phyloP scores from a whole-genome alignment of 805 yeast species.

The Cyberlindnera petersonii region DNA sequence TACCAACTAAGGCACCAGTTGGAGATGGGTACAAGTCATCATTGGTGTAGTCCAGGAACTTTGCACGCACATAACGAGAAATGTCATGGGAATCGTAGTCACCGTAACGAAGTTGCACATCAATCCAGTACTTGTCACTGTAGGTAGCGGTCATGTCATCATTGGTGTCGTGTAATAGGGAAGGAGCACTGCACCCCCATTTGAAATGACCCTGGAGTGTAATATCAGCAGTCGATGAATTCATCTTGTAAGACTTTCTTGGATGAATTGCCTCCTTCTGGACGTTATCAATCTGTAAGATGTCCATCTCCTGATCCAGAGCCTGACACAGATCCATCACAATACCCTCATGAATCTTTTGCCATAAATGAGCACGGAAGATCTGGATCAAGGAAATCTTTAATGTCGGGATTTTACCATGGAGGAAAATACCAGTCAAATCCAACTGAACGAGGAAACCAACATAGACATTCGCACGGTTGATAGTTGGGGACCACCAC shows the following conservation, averaged over 20 bases:
- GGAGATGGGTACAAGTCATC: conserved; percentile 90
- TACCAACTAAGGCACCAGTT: conserved; percentile 85
- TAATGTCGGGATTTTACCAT: conserved; percentile 96
- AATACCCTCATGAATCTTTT: conserved; percentile 92
- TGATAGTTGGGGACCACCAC: conserved; percentile 99
- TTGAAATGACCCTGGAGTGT: conserved; percentile 67
- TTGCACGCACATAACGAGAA: conserved; percentile 87
- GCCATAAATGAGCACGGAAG: conserved; percentile 98
- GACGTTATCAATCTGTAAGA: conserved; percentile 76
- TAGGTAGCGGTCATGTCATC: conserved; percentile 57
- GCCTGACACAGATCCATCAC: conserved; percentile 93
- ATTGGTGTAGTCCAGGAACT: conserved; percentile 86
- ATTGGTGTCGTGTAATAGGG: conserved; percentile 66
- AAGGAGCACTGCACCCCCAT: conserved; percentile 84
- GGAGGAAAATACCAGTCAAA: conserved; percentile 92
- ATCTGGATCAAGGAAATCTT: conserved; percentile 94
- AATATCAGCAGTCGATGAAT: conserved; percentile 90
- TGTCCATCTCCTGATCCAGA: conserved; percentile 80
- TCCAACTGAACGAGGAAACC: conserved; percentile 96
- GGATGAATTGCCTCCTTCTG: conserved; percentile 95
- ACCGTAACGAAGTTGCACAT: conserved; percentile 91
- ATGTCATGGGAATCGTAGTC: conserved; percentile 98
- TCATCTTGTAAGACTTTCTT: conserved; percentile 94
- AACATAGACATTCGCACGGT: conserved; percentile 95
- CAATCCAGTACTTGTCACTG: conserved; percentile 83